Base-by-base conservation (phyloP, 2,329 filamentous ascomycete species). In the Harringtonia aguacate region DNA sequence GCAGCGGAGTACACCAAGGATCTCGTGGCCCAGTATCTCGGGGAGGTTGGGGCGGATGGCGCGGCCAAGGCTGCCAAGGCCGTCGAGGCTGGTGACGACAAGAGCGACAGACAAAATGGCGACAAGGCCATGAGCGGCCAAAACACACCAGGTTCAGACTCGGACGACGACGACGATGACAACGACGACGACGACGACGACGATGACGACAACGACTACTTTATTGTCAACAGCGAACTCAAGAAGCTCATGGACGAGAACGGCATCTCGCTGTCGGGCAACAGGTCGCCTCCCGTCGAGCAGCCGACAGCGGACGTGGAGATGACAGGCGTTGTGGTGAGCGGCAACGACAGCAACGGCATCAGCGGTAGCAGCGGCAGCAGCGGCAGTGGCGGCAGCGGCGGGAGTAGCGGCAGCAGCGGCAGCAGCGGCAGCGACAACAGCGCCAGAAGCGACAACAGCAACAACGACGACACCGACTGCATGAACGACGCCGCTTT, bases 211-310 rank as follows among this genome's bases (percentile, higher is more conserved):
- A 43, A 48, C 8, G 51, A 45, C 21, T 53, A 46, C n/a, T 46
- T 48, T 8, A 46, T 53, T 18, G 46, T 54, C 28, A 46, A 39
- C 13, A 34, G 46, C 24, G 46, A 51, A 2, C 39, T 55, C 15
- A 42, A 50, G 33, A 15, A 15, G 45, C 62, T 45, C 56, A 63
- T 52, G 52, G 56, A 38, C 51, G 53, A 35, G 53, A 63, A 60
- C 8, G 59, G 63, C 31, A 62, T 70, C 24, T 33, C 43, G 1
- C 20, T 50, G 8, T 21, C 34, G 7, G 17, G 12, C 10, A 14
- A 22, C 9, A 10, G 39, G 3, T n/a, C 28, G 7, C 27, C 28
- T 9, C 30, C 37, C n/a, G 13, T 30, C 17, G 15, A 10, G 8
- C 9, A 18, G 2, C 10, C 36, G 12, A 21, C 39, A 3, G 24